These are phyloP conservation scores for Cryptococcus depauperatus DNA, from an alignment of 1,284 basidiomycete genomes.

Conservation along the genomic window DNA sequence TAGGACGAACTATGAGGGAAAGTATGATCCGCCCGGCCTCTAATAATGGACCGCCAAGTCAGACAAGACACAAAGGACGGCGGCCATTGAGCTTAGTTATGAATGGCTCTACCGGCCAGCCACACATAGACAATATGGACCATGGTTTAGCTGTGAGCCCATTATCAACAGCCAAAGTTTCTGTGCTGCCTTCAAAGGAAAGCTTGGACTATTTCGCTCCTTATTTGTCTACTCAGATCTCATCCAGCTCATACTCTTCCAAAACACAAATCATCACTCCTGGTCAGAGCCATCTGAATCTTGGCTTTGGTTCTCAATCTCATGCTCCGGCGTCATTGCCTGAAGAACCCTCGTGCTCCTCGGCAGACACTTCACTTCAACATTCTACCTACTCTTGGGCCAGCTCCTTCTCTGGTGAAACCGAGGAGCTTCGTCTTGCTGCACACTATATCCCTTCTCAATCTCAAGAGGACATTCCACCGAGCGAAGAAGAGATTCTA, in stretches of 20 bases:
- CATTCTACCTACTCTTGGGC: slow-evolving; percentile 34
- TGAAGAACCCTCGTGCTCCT: neutral
- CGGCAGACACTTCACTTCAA: slow-evolving; percentile 10
- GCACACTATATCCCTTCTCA: slow-evolving; percentile 24
- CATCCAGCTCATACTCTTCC: slow-evolving; percentile 10
- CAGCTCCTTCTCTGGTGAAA: slow-evolving; percentile 30
- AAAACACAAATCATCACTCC: slow-evolving; percentile 5
- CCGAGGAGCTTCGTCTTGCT: slow-evolving; percentile 23
- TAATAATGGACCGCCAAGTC: neutral
- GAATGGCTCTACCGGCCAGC: too few species aligned
- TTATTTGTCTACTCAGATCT: slow-evolving; percentile 11
- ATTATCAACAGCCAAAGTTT: neutral
- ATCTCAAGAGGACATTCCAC: neutral
- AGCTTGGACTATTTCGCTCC: slow-evolving; percentile 3
- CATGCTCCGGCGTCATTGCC: neutral
- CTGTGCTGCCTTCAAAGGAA: neutral
- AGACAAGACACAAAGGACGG: neutral
- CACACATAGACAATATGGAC: slow-evolving; percentile 1
- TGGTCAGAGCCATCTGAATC: slow-evolving; percentile 6
- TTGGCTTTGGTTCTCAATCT: slow-evolving; percentile 6
- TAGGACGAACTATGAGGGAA: slow-evolving; percentile 18
- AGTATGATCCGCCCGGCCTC: slow-evolving; percentile 8
- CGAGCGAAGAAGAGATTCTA: slow-evolving; percentile 4
- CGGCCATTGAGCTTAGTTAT: neutral
- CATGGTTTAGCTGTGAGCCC: neutral